Evolutionary conservation across 768 basidiomycete species (phyloP), one percentile per base, ranked within the genome.

Genomic region (Rhodosporidiobolus sp.): DNA sequence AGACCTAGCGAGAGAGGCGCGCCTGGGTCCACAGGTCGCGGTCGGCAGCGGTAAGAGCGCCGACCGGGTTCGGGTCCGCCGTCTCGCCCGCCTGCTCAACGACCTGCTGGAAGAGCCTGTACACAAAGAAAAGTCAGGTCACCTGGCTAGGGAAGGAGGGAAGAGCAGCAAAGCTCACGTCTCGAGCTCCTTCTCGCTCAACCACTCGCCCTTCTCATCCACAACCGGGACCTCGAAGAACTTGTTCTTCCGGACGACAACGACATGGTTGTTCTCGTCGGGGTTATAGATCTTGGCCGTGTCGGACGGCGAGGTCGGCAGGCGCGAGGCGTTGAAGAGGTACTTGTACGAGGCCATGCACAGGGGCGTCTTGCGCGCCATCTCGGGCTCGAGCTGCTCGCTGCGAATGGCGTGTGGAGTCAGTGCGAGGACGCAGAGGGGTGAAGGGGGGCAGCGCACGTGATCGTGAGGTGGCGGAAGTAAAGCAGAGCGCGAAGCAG

Each of bases 331-430:
- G 81, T 98, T 96, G 87, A 99, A 99, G 85, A 98, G 85, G 89
- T 93, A 95, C 80, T 93, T 89, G 86, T 95, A 96, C n/a, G 92
- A 92, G 0, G 84, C 84, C 92, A 95, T 96, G 81, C 90, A 89
- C 14, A 98, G 84, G 4, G 96, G 93, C 24, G 83, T 80, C 32
- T 86, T 88, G 67, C 86, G 86, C 32, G 89, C 86, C 81, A 87
- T 93, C 78, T 99, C 95, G 1, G 95, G 94, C 80, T 92, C 92
- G 32, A 98, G 85, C 43, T 85, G 83, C 70, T 89, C 86, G 73
- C 90, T 91, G 70, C 16, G 55, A 1, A 28, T n/a, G 12, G 54
- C 43, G 19, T 32, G 1, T 1, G 0, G 35, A 34, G 24, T 43
- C 46, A 45, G 24, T 11, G 26, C 22, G 20, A 2, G 12, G 12